Percentiles rank a stretch among this genome's conserved stretches.
phyloP scores from a whole-genome alignment of 495 filamentous ascomycete genomes.

The Daldinia decipiens region DNA sequence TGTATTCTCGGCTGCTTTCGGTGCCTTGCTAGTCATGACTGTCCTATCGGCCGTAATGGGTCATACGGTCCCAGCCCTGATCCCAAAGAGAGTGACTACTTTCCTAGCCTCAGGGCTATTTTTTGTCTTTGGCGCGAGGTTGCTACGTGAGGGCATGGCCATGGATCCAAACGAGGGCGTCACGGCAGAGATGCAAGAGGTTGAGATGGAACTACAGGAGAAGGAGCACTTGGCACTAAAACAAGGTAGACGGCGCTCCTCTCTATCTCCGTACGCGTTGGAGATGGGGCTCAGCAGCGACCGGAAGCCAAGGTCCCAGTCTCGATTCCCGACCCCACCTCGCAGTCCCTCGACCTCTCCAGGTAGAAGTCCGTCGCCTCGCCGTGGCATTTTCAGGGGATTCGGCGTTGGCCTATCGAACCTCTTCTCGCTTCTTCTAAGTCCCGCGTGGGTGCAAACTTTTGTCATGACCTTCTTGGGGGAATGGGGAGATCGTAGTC shows the following conservation, averaged over 20 bases:
- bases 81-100: constrained; percentile 88
- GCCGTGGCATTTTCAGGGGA: constrained; percentile 53
- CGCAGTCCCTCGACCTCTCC: constrained; percentile 69
- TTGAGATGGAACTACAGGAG: constrained; percentile 93
- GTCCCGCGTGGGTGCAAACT: constrained; percentile 97
- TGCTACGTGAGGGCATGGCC: constrained; percentile 85
- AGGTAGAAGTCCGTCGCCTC: constrained; percentile 58
- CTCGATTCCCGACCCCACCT: constrained; percentile 67
- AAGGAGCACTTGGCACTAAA: constrained; percentile 79
- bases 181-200: constrained; percentile 94
- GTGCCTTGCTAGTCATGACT: constrained; percentile 91
- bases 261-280: constrained; percentile 69
- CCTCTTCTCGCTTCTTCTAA: constrained; percentile 85
- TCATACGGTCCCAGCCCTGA: constrained; percentile 89
- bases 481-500: constrained; percentile 97
- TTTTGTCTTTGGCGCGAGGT: constrained; percentile 84
- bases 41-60: constrained; percentile 95
- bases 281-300: constrained; percentile 67
- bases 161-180: constrained; percentile 92
- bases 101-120: constrained; percentile 87
- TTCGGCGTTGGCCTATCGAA: constrained; percentile 76
- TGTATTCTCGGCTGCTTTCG: constrained; percentile 94
- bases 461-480: constrained; percentile 99
- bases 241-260: constrained; percentile 62
- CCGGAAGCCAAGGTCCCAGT: constrained; percentile 68